phyloP scores from a whole-genome alignment of 441 rosid species.

The Macaranga tanarius region DNA sequence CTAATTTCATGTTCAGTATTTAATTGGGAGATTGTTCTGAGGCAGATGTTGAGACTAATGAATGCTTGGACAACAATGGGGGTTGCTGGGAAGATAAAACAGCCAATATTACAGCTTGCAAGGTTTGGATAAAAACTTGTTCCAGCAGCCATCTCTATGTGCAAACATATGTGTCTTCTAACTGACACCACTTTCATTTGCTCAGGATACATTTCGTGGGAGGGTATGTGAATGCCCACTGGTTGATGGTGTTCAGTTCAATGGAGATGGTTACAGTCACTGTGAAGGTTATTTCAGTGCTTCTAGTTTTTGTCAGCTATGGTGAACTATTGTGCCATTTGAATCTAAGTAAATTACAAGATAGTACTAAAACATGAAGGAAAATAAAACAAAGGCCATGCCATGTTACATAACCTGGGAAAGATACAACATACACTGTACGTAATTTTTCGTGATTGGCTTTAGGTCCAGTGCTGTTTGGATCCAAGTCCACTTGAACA shows the following conservation, averaged over 20 bases:
- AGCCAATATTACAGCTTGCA: slow-evolving; percentile 93
- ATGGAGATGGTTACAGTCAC: slow-evolving; percentile 94
- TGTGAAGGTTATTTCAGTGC: slow-evolving; percentile 71
- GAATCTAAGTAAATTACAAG: neutral
- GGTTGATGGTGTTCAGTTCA: slow-evolving; percentile 91
- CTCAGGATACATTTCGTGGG: slow-evolving; percentile 97
- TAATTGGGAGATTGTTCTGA: slow-evolving; percentile 21
- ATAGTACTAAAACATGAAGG: neutral
- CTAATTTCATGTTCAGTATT: slow-evolving; percentile 19
- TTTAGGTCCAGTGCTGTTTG: neutral
- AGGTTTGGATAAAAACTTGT: slow-evolving; percentile 45
- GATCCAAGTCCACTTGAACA: neutral
- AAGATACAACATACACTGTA: neutral
- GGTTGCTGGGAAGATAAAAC: slow-evolving; percentile 92
- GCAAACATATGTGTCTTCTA: neutral
- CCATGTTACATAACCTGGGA: neutral
- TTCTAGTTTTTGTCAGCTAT: neutral
- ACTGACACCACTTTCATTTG: slow-evolving; percentile 6
- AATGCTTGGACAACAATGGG: slow-evolving; percentile 91
- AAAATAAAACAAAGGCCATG: neutral
- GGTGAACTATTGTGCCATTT: neutral
- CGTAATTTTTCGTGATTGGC: neutral
- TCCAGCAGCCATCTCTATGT: neutral
- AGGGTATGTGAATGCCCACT: slow-evolving; percentile 92
- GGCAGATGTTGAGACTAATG: slow-evolving; percentile 94